Evolutionary conservation across 441 rosid genomes (phyloP), one percentile per base, ranked within the genome.

Genomic region (Flueggea neowawraea): DNA sequence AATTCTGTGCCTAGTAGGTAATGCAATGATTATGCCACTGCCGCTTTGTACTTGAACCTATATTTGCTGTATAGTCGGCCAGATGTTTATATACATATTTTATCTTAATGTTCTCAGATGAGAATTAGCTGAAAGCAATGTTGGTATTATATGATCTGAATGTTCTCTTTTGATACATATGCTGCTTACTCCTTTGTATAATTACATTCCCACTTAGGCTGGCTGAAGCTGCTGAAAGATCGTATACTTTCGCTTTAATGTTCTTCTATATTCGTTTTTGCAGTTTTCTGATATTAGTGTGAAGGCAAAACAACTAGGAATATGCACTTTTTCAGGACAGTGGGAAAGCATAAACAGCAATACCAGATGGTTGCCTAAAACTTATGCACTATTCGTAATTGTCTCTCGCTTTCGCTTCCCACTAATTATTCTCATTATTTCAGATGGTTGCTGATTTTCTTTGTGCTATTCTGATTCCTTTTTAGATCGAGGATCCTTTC

Each of bases 401-500:
- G 67, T 61, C 72, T 68, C 44, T 63, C 60, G 44, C 0, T 16
- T 16, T 2, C 54, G 54, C 10, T 6, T 16, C 15, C 54, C 6
- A n/a, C 10, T 53, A 16, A 9, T 11, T n/a, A 6, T 16, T 8
- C 5, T 54, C 36, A 17, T 28, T 22, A 10, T 16, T 16, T 54
- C 28, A 11, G 39, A 17, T 11, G 11, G 57, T 12, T 10, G 33
- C 58, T 70, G 43, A 55, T 66, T 15, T 58, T 64, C 22, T 69
- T 16, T 39, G 6, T 36, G 45, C 15, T 6, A 14, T 62, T 58
- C 52, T 73, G 50, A 31, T 69, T 6, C 16, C n/a, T 2, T 32
- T 9, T 59, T 69, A 94, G 97, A 74, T 91, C 54, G 99, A 94
- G 81, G 99, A 94, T 78, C 99, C 97, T 31, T 86, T 89, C 31